A percentile compares a stretch with the other conserved stretches of the same genome.
phyloP scores from a whole-genome alignment of 345 rosid genomes.

The Passiflora organensis region DNA sequence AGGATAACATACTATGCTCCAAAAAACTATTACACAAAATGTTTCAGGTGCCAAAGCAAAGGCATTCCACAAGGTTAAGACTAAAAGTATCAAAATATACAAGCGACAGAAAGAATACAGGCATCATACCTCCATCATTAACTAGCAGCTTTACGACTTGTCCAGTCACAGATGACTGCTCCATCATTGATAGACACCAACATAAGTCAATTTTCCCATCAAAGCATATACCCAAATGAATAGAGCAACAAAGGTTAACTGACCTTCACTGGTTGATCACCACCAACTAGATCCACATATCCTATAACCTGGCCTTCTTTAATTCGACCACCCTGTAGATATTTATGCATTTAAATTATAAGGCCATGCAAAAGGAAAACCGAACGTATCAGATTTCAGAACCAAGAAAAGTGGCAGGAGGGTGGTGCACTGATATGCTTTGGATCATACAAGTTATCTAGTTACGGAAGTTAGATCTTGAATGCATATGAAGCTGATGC shows the following conservation, averaged over 20 bases:
- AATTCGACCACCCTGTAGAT: constrained; percentile 65
- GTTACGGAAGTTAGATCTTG: too few relatives aligned
- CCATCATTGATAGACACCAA: constrained; percentile 17
- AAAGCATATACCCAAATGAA: neutral
- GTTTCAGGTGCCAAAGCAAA: neutral
- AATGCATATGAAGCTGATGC: too few relatives aligned
- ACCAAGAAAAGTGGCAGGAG: too few relatives aligned
- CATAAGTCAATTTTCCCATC: constrained; percentile 5
- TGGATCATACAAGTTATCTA: too few relatives aligned
- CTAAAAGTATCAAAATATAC: too few relatives aligned
- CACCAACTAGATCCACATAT: constrained; percentile 72
- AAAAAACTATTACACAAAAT: neutral
- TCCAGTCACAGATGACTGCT: constrained; percentile 88
- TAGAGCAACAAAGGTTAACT: constrained; percentile 29
- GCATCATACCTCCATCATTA: constrained; percentile 70
- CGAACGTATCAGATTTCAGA: too few relatives aligned
- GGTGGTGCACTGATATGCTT: too few relatives aligned
- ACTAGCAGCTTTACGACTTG: constrained; percentile 78
- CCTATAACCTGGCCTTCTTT: constrained; percentile 91
- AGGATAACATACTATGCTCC: neutral
- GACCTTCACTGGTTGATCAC: constrained; percentile 82
- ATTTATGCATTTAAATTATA: neutral
- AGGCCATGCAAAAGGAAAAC: too few relatives aligned
- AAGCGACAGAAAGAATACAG: constrained; percentile 1
- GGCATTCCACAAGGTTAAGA: neutral